A percentile compares a stretch with the other conserved stretches of the same genome.
Evolutionary conservation across 345 rosid genomes (phyloP).

Genomic region (Pistacia integerrima): DNA sequence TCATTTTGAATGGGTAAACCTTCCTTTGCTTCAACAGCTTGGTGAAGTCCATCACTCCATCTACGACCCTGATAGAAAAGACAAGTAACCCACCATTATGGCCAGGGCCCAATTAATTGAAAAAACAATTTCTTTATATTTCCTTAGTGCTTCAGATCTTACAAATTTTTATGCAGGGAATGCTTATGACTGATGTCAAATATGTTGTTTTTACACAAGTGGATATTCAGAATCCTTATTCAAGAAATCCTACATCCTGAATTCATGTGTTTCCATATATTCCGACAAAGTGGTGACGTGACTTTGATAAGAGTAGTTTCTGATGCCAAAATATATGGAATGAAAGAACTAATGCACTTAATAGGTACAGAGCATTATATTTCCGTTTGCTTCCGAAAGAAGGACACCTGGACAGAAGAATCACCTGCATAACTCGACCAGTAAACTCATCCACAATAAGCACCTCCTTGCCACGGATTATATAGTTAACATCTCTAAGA

Average conservation of each 20-base stretch:
- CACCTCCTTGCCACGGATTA: conserved; percentile 91
- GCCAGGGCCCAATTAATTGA: background rate
- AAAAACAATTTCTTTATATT: background rate
- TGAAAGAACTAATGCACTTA: conserved; percentile 3
- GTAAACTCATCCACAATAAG: conserved; percentile 97
- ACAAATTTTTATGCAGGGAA: no score
- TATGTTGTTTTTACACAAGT: background rate
- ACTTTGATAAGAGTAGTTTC: background rate
- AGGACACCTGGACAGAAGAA: conserved; percentile 19
- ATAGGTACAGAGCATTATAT: background rate
- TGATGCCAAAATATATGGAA: background rate
- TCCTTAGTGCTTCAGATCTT: background rate
- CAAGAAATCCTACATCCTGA: background rate
- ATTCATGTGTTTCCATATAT: background rate
- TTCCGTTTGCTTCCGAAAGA: background rate
- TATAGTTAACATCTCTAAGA: conserved; percentile 93
- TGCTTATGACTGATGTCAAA: no score
- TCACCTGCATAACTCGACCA: conserved; percentile 99
- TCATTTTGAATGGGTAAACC: conserved; percentile 95
- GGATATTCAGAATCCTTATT: background rate
- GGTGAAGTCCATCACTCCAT: conserved; percentile 99
- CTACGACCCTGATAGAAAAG: conserved; percentile 72
- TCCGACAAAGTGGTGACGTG: background rate
- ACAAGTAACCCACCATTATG: conserved; percentile 11
- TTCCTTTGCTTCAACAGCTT: conserved; percentile 99